Percentiles rank a stretch among this genome's conserved stretches.
These are phyloP conservation scores for Lactifluus volemus DNA, from an alignment of 768 basidiomycete genomes.

Conservation along the genomic window DNA sequence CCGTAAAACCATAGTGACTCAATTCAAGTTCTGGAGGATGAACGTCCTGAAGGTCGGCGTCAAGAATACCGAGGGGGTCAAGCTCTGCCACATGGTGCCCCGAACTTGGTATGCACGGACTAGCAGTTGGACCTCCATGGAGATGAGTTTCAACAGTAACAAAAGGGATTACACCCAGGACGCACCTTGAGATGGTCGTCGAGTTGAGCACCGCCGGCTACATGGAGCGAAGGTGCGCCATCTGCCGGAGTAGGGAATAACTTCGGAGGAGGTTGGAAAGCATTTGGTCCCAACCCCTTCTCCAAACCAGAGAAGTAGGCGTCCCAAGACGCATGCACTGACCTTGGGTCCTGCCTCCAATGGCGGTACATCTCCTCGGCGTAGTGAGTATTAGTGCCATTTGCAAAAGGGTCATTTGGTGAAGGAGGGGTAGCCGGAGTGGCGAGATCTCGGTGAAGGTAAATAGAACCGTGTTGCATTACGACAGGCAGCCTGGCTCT, in stretches of 20 bases:
- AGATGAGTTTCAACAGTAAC: not conserved
- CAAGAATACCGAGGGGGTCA: conserved; percentile 90
- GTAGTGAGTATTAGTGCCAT: conserved; percentile 92
- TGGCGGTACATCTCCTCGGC: conserved; percentile 94
- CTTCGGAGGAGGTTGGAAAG: conserved; percentile 78
- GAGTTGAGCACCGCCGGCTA: conserved; percentile 63
- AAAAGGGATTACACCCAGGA: not conserved
- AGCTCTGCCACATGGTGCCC: conserved; percentile 95
- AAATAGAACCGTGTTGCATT: conserved; percentile 14
- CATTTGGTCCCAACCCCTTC: conserved; percentile 72
- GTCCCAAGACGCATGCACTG: conserved; percentile 92
- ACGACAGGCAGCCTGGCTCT: conserved; percentile 21
- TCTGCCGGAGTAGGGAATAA: conserved; percentile 64
- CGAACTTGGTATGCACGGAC: conserved; percentile 99
- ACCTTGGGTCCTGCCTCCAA: conserved; percentile 83
- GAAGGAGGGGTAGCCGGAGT: conserved; percentile 48
- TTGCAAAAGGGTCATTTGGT: conserved; percentile 81
- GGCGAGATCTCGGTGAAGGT: conserved; percentile 33
- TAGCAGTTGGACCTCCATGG: conserved; percentile 81
- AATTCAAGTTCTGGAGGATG: conserved; percentile 87
- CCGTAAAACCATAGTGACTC: conserved; percentile 91
- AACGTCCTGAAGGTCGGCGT: conserved; percentile 73
- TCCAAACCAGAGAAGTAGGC: conserved; percentile 92
- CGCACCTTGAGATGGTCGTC: conserved; percentile 91
- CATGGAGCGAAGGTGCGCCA: conserved; percentile 70